Evolutionary conservation across 2,329 filamentous ascomycete species (phyloP).

Genomic region (Arthrobotrys musiformis): DNA sequence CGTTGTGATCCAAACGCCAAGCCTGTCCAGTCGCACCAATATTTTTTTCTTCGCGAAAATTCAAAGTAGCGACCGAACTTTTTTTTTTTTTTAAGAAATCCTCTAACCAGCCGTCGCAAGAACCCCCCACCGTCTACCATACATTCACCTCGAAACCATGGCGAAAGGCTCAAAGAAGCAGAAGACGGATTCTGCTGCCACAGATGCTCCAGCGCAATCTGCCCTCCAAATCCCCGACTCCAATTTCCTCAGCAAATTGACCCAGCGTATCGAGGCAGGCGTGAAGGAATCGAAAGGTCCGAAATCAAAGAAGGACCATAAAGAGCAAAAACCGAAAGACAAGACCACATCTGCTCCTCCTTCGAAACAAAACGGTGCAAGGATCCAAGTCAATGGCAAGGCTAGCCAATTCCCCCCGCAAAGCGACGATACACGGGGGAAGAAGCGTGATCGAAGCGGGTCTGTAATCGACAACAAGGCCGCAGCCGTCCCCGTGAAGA

Average conservation of each 20-base stretch:
- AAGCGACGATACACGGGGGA: conserved; percentile 43
- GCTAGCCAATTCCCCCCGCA: conserved; percentile 6
- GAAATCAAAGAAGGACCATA: conserved; percentile 30
- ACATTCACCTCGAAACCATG: conserved; percentile 9
- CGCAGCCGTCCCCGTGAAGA: conserved; percentile 5
- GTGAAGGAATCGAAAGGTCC: conserved; percentile 33
- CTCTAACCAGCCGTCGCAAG: neutral
- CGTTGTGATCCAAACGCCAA: conserved; percentile 21
- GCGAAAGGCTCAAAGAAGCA: conserved; percentile 47
- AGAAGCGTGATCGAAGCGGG: conserved; percentile 51
- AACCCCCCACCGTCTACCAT: neutral
- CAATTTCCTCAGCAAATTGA: conserved; percentile 51
- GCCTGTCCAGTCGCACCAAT: conserved; percentile 24
- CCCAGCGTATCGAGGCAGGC: conserved; percentile 45
- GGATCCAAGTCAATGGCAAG: conserved; percentile 40
- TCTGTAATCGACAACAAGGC: conserved; percentile 40
- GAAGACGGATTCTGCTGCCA: neutral
- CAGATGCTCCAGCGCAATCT: neutral
- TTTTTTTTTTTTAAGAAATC: neutral
- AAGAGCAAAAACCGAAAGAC: conserved; percentile 28
- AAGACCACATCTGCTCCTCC: neutral
- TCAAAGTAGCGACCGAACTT: conserved; percentile 11
- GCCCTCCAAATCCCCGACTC: conserved; percentile 31
- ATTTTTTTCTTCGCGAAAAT: conserved; percentile 45
- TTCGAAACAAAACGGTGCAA: conserved; percentile 13